Conservation (phyloP, 2,329 filamentous ascomycete genomes). For the Apiospora kogelbergensis region DNA sequence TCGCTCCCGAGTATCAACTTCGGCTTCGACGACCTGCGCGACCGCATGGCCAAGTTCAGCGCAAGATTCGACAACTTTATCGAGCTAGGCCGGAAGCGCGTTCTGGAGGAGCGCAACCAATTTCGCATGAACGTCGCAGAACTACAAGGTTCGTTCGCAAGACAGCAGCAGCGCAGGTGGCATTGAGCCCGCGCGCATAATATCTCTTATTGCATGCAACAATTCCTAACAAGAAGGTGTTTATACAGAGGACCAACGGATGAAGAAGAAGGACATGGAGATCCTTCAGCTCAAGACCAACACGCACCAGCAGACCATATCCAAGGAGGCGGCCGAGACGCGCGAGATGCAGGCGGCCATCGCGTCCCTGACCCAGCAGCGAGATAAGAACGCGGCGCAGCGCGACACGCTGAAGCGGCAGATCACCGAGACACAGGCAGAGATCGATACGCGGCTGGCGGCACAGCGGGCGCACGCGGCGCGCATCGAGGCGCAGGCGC, state of each 20-base stretch:
- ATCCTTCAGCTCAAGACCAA: constrained; percentile 72
- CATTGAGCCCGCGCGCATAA: background rate
- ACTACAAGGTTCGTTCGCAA: constrained; percentile 67
- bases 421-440: constrained; percentile 66
- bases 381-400: constrained; percentile 57
- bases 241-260: constrained; percentile 78
- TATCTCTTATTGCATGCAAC: background rate
- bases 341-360: constrained; percentile 71
- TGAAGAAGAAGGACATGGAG: constrained; percentile 85
- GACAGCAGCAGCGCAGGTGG: background rate
- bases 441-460: constrained; percentile 69
- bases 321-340: constrained; percentile 75
- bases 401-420: constrained; percentile 60
- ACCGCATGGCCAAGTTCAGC: constrained; percentile 92
- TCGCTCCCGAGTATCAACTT: constrained; percentile 89
- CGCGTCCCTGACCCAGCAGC: constrained; percentile 56
- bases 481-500: constrained; percentile 77
- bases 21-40: constrained; percentile 91
- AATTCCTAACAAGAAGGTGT: background rate
- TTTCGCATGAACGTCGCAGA: constrained; percentile 90
- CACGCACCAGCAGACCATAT: constrained; percentile 71
- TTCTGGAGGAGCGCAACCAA: constrained; percentile 90
- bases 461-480: constrained; percentile 71
- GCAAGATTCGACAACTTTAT: constrained; percentile 91
- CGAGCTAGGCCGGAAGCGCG: constrained; percentile 82